Base-by-base conservation (phyloP, 176 grass and related monocot species). In the Eleusine coracana region DNA sequence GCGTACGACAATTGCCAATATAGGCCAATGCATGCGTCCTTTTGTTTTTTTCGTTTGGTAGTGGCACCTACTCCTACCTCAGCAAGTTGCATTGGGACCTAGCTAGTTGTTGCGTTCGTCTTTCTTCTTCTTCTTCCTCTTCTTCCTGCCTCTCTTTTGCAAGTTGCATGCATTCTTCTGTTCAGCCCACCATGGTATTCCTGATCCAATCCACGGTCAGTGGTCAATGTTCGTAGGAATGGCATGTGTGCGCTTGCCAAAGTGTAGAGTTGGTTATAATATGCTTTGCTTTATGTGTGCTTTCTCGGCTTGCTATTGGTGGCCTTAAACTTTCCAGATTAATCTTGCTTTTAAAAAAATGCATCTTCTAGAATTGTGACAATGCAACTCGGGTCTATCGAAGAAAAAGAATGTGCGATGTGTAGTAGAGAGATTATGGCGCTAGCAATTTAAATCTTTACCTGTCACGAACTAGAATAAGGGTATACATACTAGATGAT, bases 141-240 rank as follows among this genome's bases (percentile, higher is more conserved):
- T 13, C 21, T 2, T 69, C 21, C 21, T 62, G 21, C 13, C 25
- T 40, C 11, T 1, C 13, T 58, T 56, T 20, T 81, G 65, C 78
- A 70, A 70, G 50, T 70, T 81, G 78, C 77, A 25, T 46, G 66
- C 78, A 36, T 41, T 54, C 48, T 42, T 41, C 65, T 80, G 64
- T 69, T 80, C 78, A 36, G 31, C 25, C 10, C 25, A 63, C 13
- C 77, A 56, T 80, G 66, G 10, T 5, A 28, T 58, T 70, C 50
- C 5, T 69, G 78, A 49, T 69, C n/a, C 31, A 34, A 44, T 68
- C 25, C 25, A 62, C 45, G 69, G 80, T 82, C 80, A 72, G 29
- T 72, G 80, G 68, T 82, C 80, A 82, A 82, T 34, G 40, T 70
- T 70, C 74, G 12, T 69, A 59, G 63, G 82, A 76, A 77, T 25